Base-by-base conservation (phyloP, 192 early-diverging fungal species). In the Entomortierella chlamydospora region DNA sequence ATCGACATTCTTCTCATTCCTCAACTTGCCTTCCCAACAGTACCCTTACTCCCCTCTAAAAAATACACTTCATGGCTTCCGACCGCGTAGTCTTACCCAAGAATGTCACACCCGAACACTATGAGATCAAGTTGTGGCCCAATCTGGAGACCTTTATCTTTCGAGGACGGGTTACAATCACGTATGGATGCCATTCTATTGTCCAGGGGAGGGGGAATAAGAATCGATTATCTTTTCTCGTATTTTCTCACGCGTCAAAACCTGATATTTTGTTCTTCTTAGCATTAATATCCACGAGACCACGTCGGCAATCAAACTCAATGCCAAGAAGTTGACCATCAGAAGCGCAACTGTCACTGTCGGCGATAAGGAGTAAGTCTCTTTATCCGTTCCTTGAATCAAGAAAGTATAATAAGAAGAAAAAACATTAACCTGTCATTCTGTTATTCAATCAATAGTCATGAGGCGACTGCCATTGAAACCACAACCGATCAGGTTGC, bases 101-200 rank as follows among this genome's bases (percentile, higher is more conserved):
- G 65, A 95, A 88, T 65, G 93, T 96, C 54, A 90, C 85, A 30
- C 96, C 96, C 4, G 73, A 84, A 50, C 93, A 96, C 81, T 98
- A 98, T 83, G 85, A 87, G 57, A 76, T 97, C 33, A 82, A 86
- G n/a, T 73, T 98, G 25, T 88, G 86, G 23, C 96, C 96, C 5
- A 88, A 95, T 73, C 82, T 98, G 50, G 88, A 91, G 23, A 84
- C 87, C 22, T 95, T 95, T 69, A 87, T 87, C 11, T 97, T 95
- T 70, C 70, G 83, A 8, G 97, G 97, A 20, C 65, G 68, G 26
- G 66, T 52, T 28, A 28, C 65, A 30, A 77, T 77, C 53, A 49
- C 11, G 57, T 57, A 26, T 59, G 22, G 28, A 9, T 11, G 18
- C 23, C 28, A 54, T 17, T 54, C 15, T 51, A 51, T 17, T 23